Evolutionary conservation across 2,329 filamentous ascomycete species (phyloP).

Genomic region (Coleophoma cylindrospora): DNA sequence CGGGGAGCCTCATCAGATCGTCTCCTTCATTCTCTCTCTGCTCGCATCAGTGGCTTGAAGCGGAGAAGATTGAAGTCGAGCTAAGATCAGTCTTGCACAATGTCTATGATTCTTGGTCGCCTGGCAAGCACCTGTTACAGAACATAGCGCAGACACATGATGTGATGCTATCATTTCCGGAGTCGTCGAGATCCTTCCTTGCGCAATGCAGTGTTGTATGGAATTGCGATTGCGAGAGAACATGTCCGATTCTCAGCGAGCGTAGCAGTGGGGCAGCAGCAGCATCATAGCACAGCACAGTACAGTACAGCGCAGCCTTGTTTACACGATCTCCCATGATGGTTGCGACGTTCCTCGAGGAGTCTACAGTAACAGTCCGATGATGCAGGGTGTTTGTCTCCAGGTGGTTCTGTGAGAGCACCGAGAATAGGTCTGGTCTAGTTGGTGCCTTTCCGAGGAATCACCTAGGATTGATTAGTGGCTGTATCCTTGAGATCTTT

Average conservation of each 20-base stretch:
- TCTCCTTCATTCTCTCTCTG: slow-evolving; percentile 34
- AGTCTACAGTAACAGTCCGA: neutral
- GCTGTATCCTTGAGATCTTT: too few species aligned
- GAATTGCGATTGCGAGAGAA: neutral
- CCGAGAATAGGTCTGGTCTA: too few species aligned
- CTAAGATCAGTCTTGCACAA: slow-evolving; percentile 46
- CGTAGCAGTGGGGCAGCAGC: slow-evolving; percentile 39
- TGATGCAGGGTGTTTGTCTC: too few species aligned
- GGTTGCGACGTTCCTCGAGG: neutral
- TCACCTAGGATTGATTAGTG: too few species aligned
- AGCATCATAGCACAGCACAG: slow-evolving; percentile 29
- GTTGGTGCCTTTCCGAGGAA: too few species aligned
- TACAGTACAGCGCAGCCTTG: neutral
- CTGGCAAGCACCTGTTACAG: slow-evolving; percentile 45
- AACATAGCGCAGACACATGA: slow-evolving; percentile 28
- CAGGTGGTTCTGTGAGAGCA: too few species aligned
- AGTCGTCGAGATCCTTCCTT: too few species aligned
- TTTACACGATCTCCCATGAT: neutral
- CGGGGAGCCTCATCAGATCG: slow-evolving; percentile 20
- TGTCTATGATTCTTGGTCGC: slow-evolving; percentile 37
- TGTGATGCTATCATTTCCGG: neutral
- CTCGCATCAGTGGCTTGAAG: slow-evolving; percentile 22
- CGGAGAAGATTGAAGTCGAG: slow-evolving; percentile 51
- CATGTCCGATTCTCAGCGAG: slow-evolving; percentile 41
- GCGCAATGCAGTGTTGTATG: neutral